Conservation (phyloP, 768 basidiomycete genomes). For the Cystoderma amianthinum region DNA sequence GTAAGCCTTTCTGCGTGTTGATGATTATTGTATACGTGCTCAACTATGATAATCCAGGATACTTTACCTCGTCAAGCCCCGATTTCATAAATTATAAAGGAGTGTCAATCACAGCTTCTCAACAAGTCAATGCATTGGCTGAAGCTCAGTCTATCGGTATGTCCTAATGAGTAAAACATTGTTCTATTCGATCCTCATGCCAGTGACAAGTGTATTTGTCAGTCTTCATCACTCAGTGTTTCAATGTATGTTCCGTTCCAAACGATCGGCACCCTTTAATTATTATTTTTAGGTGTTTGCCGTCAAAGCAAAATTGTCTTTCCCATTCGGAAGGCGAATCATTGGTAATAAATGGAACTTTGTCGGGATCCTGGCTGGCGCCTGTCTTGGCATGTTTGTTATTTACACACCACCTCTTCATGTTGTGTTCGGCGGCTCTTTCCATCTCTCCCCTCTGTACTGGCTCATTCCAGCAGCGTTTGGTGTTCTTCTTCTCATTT, state of each 20-base stretch:
- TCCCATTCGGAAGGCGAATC: slow-evolving; percentile 54
- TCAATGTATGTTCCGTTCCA: slow-evolving; percentile 37
- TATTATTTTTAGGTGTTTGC: slow-evolving; percentile 42
- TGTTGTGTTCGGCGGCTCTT: slow-evolving; percentile 59
- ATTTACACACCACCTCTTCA: slow-evolving; percentile 65
- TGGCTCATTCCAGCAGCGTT: slow-evolving; percentile 64
- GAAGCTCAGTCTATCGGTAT: slow-evolving; percentile 57
- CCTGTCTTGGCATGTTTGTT: slow-evolving; percentile 59
- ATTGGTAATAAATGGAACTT: slow-evolving; percentile 62
- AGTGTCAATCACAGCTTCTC: slow-evolving; percentile 28
- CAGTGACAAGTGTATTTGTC: slow-evolving; percentile 45
- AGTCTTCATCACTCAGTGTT: slow-evolving; percentile 63
- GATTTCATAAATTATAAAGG: slow-evolving; percentile 53
- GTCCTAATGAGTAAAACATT: slow-evolving; percentile 5
- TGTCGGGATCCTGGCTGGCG: slow-evolving; percentile 52
- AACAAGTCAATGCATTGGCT: slow-evolving; percentile 52
- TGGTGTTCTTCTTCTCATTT: slow-evolving; percentile 45
- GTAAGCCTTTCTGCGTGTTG: slow-evolving; percentile 20
- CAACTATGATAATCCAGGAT: slow-evolving; percentile 20
- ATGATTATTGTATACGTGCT: neutral
- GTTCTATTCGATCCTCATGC: neutral
- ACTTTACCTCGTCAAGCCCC: slow-evolving; percentile 37
- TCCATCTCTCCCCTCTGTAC: slow-evolving; percentile 52
- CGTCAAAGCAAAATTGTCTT: slow-evolving; percentile 55
- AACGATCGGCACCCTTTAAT: neutral